Evolutionary conservation across 257 asterid species (phyloP).

Genomic region (Ligustrum vulgare): DNA sequence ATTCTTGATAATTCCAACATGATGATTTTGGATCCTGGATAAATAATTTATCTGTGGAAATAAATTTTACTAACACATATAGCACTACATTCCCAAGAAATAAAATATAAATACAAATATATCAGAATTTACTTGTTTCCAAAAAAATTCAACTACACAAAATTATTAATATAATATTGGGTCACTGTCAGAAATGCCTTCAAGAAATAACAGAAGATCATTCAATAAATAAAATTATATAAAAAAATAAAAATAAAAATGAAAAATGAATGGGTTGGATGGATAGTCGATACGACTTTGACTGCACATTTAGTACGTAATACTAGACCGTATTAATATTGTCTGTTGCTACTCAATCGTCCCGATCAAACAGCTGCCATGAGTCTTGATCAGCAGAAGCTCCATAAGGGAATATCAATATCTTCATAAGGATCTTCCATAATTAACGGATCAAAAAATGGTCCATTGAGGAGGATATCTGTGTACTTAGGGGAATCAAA

Average conservation of each 20-base stretch:
- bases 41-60: too few species aligned
- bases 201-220: conserved; percentile 22
- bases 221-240: neutral
- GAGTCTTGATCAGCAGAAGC: conserved; percentile 31
- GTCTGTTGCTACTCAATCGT: neutral
- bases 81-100: neutral
- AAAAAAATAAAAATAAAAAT: neutral
- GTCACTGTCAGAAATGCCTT: conserved; percentile 18
- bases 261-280: neutral
- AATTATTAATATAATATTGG: neutral
- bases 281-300: neutral
- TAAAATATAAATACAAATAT: conserved; percentile 9
- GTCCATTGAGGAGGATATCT: conserved; percentile 35
- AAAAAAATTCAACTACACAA: neutral
- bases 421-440: conserved; percentile 37
- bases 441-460: conserved; percentile 36
- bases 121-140: conserved; percentile 19
- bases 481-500: conserved; percentile 47
- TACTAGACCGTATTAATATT: neutral
- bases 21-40: too few species aligned
- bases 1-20: too few species aligned
- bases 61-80: too few species aligned
- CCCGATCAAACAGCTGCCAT: neutral
- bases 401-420: conserved; percentile 43
- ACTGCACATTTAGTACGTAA: neutral